Percentiles rank a stretch among this genome's conserved stretches.
These are phyloP conservation scores for Volvox carteri DNA, from an alignment of 163 green algal species.

Conservation along the genomic window DNA sequence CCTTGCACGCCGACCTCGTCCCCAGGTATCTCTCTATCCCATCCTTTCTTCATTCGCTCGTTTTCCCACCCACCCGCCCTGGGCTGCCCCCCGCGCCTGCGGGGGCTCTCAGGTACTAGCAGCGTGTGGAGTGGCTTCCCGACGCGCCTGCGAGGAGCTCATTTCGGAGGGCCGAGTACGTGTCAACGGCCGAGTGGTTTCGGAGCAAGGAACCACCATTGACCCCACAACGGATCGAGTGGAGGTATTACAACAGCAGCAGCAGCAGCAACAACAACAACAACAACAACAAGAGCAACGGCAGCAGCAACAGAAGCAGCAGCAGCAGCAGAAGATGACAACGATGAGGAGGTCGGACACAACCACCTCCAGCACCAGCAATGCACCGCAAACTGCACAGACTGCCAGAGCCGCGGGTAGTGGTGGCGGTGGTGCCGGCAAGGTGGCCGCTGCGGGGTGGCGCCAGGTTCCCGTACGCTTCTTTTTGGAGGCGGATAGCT, in stretches of 20 bases:
- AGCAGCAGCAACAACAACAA: not conserved
- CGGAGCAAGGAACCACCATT: slow-evolving; percentile 63
- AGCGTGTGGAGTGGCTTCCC: slow-evolving; percentile 85
- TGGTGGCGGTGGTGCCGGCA: not conserved
- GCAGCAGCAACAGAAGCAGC: not conserved
- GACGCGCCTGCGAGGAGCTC: slow-evolving; percentile 87
- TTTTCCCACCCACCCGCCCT: not conserved
- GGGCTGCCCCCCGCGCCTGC: not conserved
- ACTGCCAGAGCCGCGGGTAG: no score
- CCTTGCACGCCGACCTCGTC: not conserved
- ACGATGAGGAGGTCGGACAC: no score
- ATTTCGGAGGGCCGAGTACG: slow-evolving; percentile 82
- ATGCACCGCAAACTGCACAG: no score
- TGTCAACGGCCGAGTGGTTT: slow-evolving; percentile 88
- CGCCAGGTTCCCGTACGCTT: slow-evolving; percentile 35
- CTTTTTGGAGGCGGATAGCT: slow-evolving; percentile 34
- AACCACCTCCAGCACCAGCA: no score
- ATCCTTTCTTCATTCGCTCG: not conserved
- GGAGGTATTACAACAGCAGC: slow-evolving; percentile 55
- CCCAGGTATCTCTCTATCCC: not conserved
- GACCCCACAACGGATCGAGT: slow-evolving; percentile 66
- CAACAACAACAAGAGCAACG: not conserved
- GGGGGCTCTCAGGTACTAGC: slow-evolving; percentile 79
- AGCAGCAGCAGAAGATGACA: not conserved
- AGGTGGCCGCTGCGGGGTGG: not conserved